These are phyloP conservation scores for Crataegus laevigata DNA, from an alignment of 306 rosid genomes.

Conservation along the genomic window DNA sequence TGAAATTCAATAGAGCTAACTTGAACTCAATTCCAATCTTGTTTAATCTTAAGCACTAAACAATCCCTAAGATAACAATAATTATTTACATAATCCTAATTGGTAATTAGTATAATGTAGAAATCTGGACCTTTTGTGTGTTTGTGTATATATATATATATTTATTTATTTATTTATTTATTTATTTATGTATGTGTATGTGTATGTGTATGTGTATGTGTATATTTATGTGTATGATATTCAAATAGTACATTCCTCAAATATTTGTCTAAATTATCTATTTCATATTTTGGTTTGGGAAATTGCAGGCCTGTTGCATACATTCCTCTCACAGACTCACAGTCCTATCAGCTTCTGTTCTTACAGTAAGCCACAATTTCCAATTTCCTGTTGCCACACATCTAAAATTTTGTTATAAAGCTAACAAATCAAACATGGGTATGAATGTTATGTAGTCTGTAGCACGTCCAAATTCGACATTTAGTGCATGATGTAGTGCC, in stretches of 20 bases:
- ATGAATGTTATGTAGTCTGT: no score
- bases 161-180: background rate
- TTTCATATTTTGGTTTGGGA: background rate
- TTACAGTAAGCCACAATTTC: conserved; percentile 23
- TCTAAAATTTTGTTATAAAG: no score
- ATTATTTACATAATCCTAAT: background rate
- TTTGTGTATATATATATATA: no score
- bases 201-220: no score
- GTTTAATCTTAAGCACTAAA: background rate
- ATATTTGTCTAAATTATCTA: background rate
- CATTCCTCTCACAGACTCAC: conserved; percentile 47
- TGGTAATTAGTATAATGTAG: background rate
- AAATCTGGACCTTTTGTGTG: background rate
- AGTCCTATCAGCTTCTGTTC: conserved; percentile 46
- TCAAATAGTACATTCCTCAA: background rate
- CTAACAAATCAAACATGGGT: no score
- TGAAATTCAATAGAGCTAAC: background rate
- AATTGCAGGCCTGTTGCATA: conserved; percentile 47
- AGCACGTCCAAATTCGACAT: background rate
- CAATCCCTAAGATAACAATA: background rate
- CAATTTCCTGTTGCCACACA: background rate
- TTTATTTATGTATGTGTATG: no score
- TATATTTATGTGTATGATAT: no score
- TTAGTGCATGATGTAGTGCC: no score
- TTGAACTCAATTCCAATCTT: background rate